Base-by-base conservation (phyloP, 768 basidiomycete genomes). In the Coprinopsis sp. region DNA sequence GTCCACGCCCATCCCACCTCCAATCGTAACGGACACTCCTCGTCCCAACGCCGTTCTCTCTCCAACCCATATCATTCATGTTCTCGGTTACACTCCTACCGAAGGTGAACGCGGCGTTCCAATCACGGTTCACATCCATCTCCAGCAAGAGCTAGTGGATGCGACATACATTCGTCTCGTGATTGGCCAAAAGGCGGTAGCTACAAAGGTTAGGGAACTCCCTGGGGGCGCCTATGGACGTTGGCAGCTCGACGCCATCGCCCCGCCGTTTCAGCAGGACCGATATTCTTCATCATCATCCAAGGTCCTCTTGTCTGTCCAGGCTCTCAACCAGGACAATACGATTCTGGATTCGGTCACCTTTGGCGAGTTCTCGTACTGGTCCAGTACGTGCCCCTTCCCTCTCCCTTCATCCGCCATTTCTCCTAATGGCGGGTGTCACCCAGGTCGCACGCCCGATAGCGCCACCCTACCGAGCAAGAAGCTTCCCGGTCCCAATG, bases 321-420 rank as follows among this genome's bases (percentile, higher is more conserved):
- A 85, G 59, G 81, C 79, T 10, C 66, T 87, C 45, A 74, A 78
- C 62, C 65, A 70, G 44, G 67, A 76, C 14, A 74, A 77, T 51
- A 52, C 62, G 27, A 59, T 87, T 29, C 59, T 89, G 14, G 86
- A 87, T 55, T 74, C 79, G 0, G 72, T 82, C 46, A 75, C 76
- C 12, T 85, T 87, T 62, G 89, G 87, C 46, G 74, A 80, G 51
- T 89, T 87, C 63, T 74, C 75, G 27, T 89, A 84, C 56, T 77
- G 71, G 68, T 64, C 73, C 19, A 74, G 81, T 64, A 40, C 51
- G 50, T 63, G 21, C 33, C 49, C 16, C 33, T 31, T 47, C 41
- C 51, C 34, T 44, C 42, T 24, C 49, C 37, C 52, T 31, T 47
- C n/a, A 49, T 42, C 33, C 44, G 14, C 46, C 21, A 34, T 7